Evolutionary conservation across 768 basidiomycete genomes (phyloP), one percentile per base, ranked within the genome.

Genomic region (Chalciporus chontae): DNA sequence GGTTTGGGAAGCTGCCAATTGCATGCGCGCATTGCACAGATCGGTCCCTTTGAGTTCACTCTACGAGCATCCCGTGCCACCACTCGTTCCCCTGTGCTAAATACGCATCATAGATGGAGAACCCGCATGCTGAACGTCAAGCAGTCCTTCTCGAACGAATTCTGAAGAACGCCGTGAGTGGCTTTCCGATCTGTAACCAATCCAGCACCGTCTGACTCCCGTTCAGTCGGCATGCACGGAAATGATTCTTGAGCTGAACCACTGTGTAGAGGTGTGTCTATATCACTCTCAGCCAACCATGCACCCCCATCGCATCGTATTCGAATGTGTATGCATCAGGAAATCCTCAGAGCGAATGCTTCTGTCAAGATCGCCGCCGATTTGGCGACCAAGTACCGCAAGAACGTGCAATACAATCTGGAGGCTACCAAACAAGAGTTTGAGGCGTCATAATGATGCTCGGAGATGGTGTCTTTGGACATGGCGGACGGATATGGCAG

Each of bases 391-490:
- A 93, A 92, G 66, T 96, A 97, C 67, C 77, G 87, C 55, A 85
- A 91, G 70, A 97, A 97, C 70, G 93, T 94, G 45, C 85, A 88
- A 65, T 95, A 93, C 65, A 95, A 94, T 65, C 67, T 96, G 50
- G 86, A 90, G 60, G 85, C 86, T 40, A 87, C 82, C 42, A 78
- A 73, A 54, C 64, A 67, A 11, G 66, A 64, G 50, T 50, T 40
- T 43, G 23, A 52, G 26, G 47, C 55, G 5, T 48, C 45, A 21
- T 40, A 17, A 40, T 21, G 17, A 26, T 18, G 41, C 15, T 45
- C 4, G 40, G 10, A 45, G 19, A 14, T 23, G 32, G 36, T 23
- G 5, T 45, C 15, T 27, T 23, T 10, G 18, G 17, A 5, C 17
- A 4, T 19, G 19, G 26, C 23, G 7, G 27, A 29, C 10, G 27